Conservation (phyloP, 208 protist genomes). For the Trypanosoma avium region DNA sequence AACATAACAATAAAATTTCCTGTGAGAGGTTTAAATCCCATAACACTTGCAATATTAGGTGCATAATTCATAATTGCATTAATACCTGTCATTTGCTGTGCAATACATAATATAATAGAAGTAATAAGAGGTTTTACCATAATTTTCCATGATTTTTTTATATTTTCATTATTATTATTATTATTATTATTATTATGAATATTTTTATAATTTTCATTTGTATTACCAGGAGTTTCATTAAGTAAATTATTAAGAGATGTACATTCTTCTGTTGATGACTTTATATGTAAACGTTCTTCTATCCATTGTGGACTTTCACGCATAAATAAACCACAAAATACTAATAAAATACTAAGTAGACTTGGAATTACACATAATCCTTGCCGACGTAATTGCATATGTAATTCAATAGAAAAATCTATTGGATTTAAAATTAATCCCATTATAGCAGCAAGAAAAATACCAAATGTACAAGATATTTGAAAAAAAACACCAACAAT, state of each 20-base stretch:
- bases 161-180: not conserved
- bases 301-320: slow-evolving; percentile 16
- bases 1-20: slow-evolving; percentile 56
- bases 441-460: slow-evolving; percentile 31
- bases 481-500: slow-evolving; percentile 43
- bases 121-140: slow-evolving; percentile 21
- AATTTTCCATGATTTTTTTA: not conserved
- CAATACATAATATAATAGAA: slow-evolving; percentile 27
- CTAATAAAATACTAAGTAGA: slow-evolving; percentile 21
- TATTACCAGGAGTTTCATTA: not conserved
- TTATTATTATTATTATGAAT: not conserved
- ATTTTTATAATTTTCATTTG: not conserved
- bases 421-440: slow-evolving; percentile 28
- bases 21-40: slow-evolving; percentile 30
- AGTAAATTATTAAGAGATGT: not conserved
- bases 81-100: slow-evolving; percentile 52
- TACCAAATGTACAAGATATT: slow-evolving; percentile 30
- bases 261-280: not conserved
- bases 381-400: slow-evolving; percentile 39
- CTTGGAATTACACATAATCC: slow-evolving; percentile 18
- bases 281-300: not conserved
- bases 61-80: slow-evolving; percentile 57
- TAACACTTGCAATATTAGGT: slow-evolving; percentile 32
- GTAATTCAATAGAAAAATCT: slow-evolving; percentile 16
- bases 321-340: slow-evolving; percentile 9